Base-by-base conservation (phyloP, 768 basidiomycete genomes). In the Rhodotorula kratochvilovae region DNA sequence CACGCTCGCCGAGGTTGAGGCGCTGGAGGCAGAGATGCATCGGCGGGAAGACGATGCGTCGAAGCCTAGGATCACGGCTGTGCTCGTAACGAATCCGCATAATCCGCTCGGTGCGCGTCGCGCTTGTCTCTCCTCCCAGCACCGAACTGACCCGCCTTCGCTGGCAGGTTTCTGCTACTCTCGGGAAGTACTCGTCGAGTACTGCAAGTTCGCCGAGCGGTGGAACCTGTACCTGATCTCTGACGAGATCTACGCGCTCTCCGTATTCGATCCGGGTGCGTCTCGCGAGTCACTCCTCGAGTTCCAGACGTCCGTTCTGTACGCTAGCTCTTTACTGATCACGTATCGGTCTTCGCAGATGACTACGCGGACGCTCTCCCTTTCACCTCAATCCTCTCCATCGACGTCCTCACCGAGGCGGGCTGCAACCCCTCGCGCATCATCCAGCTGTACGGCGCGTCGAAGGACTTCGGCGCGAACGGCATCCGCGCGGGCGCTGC, bases 401-500 rank as follows among this genome's bases (percentile, higher is more conserved):
- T 73, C 55, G 64, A 73, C 55, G 63, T 63, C 27, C 25, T 36
- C 12, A 10, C 10, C 13, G 63, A 68, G 2, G 72, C 72, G 0
- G 31, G n/a, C 0, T 73, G 72, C 61, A 29, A 51, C 8, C 72
- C 67, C 0, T 13, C 59, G 10, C 63, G 72, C 2, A 36, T 73
- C 11, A 25, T 68, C 13, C 60, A 57, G 39, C 53, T 69, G 0
- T 66, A 62, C 67, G 67, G 67, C 23, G 35, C 59, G 33, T 31
- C 33, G 31, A 73, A 73, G 45, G 67, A 73, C 33, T 73, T 73
- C 42, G 72, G 72, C 27, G 42, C 63, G 25, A 73, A 73, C 56
- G 72, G 72, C 16, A 42, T 73, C 29, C 63, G 72, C 7, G 66
- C 51, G 10, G 71, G 66, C 12, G 43, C n/a, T 27, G 63, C 68